Evolutionary conservation across 2,329 filamentous ascomycete species (phyloP).

Genomic region (Coniochaeta pulveracea): DNA sequence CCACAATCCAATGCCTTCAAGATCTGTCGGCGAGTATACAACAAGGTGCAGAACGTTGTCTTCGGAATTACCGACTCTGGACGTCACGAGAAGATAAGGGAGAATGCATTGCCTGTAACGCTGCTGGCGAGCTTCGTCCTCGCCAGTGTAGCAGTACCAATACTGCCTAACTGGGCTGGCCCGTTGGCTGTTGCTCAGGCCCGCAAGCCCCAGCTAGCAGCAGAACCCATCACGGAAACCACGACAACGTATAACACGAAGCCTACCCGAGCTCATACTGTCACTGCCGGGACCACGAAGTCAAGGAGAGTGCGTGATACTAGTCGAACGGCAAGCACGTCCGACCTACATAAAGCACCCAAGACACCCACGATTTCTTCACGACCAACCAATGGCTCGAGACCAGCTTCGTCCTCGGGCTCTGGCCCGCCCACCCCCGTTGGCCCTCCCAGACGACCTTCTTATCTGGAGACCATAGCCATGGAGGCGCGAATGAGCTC

Average conservation of each 20-base stretch:
- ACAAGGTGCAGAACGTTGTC: conserved; percentile 80
- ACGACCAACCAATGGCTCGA: conserved; percentile 9
- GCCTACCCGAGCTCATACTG: conserved; percentile 58
- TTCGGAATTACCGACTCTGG: conserved; percentile 64
- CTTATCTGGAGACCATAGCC: conserved; percentile 39
- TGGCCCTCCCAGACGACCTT: conserved; percentile 28
- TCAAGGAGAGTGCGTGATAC: conserved; percentile 35
- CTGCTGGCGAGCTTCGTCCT: conserved; percentile 73
- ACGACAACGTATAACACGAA: conserved; percentile 31
- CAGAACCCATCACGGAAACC: conserved; percentile 50
- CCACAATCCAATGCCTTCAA: conserved; percentile 70
- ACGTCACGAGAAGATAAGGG: conserved; percentile 64
- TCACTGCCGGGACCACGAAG: conserved; percentile 37
- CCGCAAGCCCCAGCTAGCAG: conserved; percentile 56
- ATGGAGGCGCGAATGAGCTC: conserved; percentile 55
- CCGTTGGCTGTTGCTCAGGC: conserved; percentile 75
- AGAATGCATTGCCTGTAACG: conserved; percentile 71
- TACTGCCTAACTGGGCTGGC: conserved; percentile 67
- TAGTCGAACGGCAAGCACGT: conserved; percentile 32
- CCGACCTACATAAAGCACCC: conserved; percentile 21
- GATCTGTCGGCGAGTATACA: conserved; percentile 74
- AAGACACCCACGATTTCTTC: conserved; percentile 8
- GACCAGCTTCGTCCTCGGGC: conserved; percentile 11
- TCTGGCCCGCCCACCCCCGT: conserved; percentile 17
- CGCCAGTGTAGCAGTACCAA: conserved; percentile 63